phyloP scores from a whole-genome alignment of 1,139 yeast genomes.

The Hanseniaspora sp. region DNA sequence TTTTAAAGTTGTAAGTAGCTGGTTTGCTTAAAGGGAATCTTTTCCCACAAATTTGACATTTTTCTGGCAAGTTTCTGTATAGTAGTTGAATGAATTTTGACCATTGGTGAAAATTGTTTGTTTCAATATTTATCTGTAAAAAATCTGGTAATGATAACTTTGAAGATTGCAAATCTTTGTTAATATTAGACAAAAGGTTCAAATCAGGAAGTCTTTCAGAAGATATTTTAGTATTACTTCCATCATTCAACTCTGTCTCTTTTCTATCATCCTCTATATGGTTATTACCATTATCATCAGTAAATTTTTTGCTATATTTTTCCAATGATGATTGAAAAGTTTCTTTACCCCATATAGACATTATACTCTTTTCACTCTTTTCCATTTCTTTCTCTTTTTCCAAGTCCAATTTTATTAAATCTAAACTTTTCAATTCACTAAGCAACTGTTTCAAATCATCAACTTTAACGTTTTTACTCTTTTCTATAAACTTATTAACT shows the following conservation, averaged over 20 bases:
- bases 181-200: slow-evolving; percentile 20
- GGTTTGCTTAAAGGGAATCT: slow-evolving; percentile 38
- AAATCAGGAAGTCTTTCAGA: slow-evolving; percentile 21
- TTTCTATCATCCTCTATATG: background rate
- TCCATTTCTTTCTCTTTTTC: background rate
- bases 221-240: background rate
- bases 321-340: background rate
- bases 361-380: background rate
- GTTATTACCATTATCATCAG: background rate
- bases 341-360: background rate
- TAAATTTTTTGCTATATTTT: slow-evolving; percentile 22
- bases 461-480: slow-evolving; percentile 6
- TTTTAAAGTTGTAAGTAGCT: slow-evolving; percentile 54
- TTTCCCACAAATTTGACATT: slow-evolving; percentile 84
- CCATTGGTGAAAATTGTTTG: slow-evolving; percentile 25
- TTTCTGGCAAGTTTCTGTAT: slow-evolving; percentile 47
- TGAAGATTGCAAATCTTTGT: slow-evolving; percentile 24
- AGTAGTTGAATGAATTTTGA: slow-evolving; percentile 24
- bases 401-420: background rate
- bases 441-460: slow-evolving; percentile 4
- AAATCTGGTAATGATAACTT: slow-evolving; percentile 16
- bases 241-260: background rate
- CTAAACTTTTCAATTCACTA: background rate
- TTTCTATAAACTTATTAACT: slow-evolving; percentile 13
- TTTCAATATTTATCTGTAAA: slow-evolving; percentile 19